phyloP scores from a whole-genome alignment of 2,329 filamentous ascomycete species.

The Trichoderma gracile region DNA sequence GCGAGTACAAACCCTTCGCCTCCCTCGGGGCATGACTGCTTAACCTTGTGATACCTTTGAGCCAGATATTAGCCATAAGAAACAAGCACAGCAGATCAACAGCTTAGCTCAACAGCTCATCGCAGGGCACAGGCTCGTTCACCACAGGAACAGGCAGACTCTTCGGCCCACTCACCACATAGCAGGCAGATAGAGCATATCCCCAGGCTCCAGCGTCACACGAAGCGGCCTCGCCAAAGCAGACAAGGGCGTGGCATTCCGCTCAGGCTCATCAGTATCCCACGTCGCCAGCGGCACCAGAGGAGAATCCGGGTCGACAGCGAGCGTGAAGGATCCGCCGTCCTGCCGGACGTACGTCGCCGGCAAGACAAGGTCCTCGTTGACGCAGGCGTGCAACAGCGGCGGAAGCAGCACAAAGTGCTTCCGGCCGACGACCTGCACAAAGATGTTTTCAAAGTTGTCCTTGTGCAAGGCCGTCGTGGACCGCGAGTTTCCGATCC shows the following conservation, averaged over 20 bases:
- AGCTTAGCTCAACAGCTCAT: not conserved
- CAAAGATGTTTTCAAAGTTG: slow-evolving; percentile 83
- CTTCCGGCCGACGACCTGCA: slow-evolving; percentile 71
- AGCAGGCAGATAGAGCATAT: slow-evolving; percentile 80
- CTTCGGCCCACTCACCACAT: slow-evolving; percentile 76
- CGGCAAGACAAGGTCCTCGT: slow-evolving; percentile 58
- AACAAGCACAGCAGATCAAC: not conserved
- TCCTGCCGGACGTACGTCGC: slow-evolving; percentile 57
- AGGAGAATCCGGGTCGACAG: slow-evolving; percentile 39
- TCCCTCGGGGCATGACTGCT: slow-evolving; percentile 65
- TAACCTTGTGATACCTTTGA: slow-evolving; percentile 75
- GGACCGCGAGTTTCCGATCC: slow-evolving; percentile 73
- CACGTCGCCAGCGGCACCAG: slow-evolving; percentile 69
- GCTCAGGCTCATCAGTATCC: slow-evolving; percentile 65
- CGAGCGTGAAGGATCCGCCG: slow-evolving; percentile 37
- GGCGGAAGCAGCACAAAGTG: slow-evolving; percentile 76
- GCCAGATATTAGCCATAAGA: not conserved
- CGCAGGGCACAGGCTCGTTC: too few species aligned
- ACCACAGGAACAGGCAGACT: too few species aligned
- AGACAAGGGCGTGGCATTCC: slow-evolving; percentile 59
- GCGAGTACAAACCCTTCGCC: slow-evolving; percentile 74
- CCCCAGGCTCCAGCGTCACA: slow-evolving; percentile 70
- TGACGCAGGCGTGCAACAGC: slow-evolving; percentile 66
- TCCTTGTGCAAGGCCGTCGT: slow-evolving; percentile 76
- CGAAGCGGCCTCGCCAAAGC: slow-evolving; percentile 59